Evolutionary conservation across 345 rosid genomes (phyloP).

Genomic region (Camelina laxa): DNA sequence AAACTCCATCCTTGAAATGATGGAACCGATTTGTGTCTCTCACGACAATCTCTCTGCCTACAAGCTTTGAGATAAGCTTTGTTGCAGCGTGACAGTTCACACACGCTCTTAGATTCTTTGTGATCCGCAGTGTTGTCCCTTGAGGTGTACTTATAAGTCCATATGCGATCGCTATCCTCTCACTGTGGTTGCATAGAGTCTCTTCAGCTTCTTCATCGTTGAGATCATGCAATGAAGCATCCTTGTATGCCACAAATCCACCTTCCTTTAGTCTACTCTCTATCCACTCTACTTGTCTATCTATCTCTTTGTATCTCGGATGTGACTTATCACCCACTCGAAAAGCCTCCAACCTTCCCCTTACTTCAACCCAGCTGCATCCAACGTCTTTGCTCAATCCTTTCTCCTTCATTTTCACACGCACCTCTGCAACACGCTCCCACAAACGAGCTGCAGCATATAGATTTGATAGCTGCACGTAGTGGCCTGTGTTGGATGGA

Average conservation of each 20-base stretch:
- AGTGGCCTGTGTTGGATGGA: constrained; percentile 63
- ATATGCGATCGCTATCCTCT: constrained; percentile 70
- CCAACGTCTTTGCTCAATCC: constrained; percentile 67
- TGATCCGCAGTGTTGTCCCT: constrained; percentile 61
- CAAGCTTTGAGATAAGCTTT: constrained; percentile 62
- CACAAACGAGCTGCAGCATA: constrained; percentile 70
- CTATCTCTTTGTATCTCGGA: constrained; percentile 55
- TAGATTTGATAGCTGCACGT: constrained; percentile 76
- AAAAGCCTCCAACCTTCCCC: constrained; percentile 61
- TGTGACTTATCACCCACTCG: constrained; percentile 68
- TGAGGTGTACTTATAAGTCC: constrained; percentile 63
- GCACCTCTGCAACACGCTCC: constrained; percentile 58
- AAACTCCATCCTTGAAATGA: constrained; percentile 64
- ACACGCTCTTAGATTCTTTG: constrained; percentile 70
- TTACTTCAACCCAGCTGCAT: constrained; percentile 61
- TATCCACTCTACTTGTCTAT: constrained; percentile 50
- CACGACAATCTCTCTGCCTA: constrained; percentile 61
- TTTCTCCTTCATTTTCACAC: constrained; percentile 63
- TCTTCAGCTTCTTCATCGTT: constrained; percentile 65
- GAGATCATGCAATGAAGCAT: constrained; percentile 64
- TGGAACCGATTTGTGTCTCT: constrained; percentile 73
- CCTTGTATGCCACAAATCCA: constrained; percentile 58
- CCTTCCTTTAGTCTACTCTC: constrained; percentile 62
- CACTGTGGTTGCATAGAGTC: constrained; percentile 71
- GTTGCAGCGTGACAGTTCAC: constrained; percentile 70